Conservation (phyloP, 768 basidiomycete genomes). For the Termitomyces sp. region DNA sequence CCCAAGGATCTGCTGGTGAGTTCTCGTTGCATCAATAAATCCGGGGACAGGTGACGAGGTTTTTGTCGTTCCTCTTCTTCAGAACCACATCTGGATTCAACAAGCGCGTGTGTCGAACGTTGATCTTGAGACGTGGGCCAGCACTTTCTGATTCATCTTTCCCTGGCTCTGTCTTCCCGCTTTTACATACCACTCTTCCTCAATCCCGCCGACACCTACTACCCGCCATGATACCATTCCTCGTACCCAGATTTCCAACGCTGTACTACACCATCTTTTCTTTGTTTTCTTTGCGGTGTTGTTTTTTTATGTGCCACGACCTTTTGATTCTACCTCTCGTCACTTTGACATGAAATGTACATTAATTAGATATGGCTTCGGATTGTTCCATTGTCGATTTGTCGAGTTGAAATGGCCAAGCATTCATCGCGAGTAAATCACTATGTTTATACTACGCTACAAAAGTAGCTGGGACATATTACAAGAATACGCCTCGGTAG, state of each 20-base stretch:
- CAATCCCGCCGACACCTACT: background rate
- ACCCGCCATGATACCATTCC: background rate
- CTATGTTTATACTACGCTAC: no score
- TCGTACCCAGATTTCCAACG: background rate
- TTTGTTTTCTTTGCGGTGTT: background rate
- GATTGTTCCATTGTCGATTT: background rate
- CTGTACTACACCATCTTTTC: background rate
- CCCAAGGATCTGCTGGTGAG: slow-evolving; percentile 84
- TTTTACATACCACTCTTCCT: background rate
- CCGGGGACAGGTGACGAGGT: background rate
- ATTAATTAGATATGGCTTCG: background rate
- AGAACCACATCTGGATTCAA: slow-evolving; percentile 78
- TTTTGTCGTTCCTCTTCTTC: background rate
- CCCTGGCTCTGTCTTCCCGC: background rate
- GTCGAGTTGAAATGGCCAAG: background rate
- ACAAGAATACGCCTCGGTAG: no score
- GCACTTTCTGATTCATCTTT: slow-evolving; percentile 43
- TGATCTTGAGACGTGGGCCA: slow-evolving; percentile 79
- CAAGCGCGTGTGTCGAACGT: slow-evolving; percentile 52
- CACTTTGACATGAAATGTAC: background rate
- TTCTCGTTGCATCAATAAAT: slow-evolving; percentile 9
- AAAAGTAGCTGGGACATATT: no score
- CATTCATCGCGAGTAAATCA: background rate
- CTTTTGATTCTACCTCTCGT: background rate
- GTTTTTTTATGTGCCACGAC: background rate